Evolutionary conservation across 306 rosid genomes (phyloP).

Genomic region (Senna siamea): DNA sequence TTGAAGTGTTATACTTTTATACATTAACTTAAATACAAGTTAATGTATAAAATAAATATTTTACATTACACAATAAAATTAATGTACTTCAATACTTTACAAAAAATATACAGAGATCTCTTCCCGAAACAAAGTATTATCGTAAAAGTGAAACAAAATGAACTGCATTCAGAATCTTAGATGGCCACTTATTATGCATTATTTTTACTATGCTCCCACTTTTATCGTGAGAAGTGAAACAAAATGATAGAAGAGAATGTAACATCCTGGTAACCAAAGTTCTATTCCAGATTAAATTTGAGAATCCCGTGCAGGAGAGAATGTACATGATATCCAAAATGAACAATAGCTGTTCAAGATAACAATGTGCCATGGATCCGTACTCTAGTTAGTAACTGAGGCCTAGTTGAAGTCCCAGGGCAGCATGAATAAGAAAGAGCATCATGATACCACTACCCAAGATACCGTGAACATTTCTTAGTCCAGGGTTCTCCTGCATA

Average conservation of each 20-base stretch:
- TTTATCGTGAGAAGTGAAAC: background rate
- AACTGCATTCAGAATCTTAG: constrained; percentile 3
- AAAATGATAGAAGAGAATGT: constrained; percentile 13
- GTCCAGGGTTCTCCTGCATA: constrained; percentile 77
- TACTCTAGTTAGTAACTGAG: constrained; percentile 55
- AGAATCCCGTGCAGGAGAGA: too few relatives aligned
- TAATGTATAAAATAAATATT: too few relatives aligned
- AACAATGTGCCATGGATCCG: background rate
- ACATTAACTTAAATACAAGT: too few relatives aligned
- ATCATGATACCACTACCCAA: constrained; percentile 93
- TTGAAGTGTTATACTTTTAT: too few relatives aligned
- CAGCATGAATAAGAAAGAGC: constrained; percentile 79
- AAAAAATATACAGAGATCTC: too few relatives aligned
- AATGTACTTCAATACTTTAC: too few relatives aligned
- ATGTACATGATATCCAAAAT: constrained; percentile 28
- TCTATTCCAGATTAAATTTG: too few relatives aligned
- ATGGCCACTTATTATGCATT: background rate
- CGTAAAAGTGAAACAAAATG: too few relatives aligned
- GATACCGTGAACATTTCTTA: constrained; percentile 78
- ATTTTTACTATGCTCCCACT: background rate
- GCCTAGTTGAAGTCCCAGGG: constrained; percentile 87
- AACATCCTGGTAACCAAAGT: too few relatives aligned
- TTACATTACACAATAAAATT: too few relatives aligned
- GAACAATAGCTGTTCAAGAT: constrained; percentile 9
- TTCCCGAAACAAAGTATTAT: too few relatives aligned